These are phyloP conservation scores for Cicer cuneatum DNA, from an alignment of 306 rosid species.

Conservation along the genomic window DNA sequence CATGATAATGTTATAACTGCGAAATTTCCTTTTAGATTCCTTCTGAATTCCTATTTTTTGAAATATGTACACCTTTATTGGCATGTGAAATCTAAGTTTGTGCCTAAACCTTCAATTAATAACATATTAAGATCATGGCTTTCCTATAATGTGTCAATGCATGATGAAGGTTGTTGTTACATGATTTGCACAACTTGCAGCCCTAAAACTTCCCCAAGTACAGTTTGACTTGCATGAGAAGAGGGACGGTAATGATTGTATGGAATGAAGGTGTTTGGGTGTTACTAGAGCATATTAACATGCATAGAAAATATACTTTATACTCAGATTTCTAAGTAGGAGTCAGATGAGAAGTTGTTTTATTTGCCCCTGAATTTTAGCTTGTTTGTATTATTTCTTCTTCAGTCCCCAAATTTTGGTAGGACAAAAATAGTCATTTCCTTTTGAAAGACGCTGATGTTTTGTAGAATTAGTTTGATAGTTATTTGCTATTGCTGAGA, in stretches of 20 bases:
- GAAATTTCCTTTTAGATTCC: too few species aligned
- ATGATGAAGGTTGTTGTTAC: not conserved
- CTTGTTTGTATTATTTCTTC: not conserved
- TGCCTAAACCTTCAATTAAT: not conserved
- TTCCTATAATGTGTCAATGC: not conserved
- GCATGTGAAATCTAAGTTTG: too few species aligned
- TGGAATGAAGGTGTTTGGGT: too few species aligned
- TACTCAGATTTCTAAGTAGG: not conserved
- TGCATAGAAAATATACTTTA: too few species aligned
- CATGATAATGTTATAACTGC: too few species aligned
- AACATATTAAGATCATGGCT: not conserved
- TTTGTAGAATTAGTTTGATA: conserved; percentile 7
- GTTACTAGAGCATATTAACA: too few species aligned
- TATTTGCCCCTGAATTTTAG: not conserved
- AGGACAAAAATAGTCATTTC: not conserved
- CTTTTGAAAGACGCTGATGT: not conserved
- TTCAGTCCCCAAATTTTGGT: not conserved
- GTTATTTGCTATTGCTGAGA: conserved; percentile 13
- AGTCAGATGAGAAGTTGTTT: not conserved
- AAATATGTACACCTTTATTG: too few species aligned
- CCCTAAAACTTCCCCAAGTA: not conserved
- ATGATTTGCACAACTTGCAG: not conserved
- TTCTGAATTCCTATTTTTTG: too few species aligned
- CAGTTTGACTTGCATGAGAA: not conserved
- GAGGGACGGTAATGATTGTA: too few species aligned